Base-by-base conservation (phyloP, 2,329 filamentous ascomycete genomes). In the Rhexocercosporidium sp. region DNA sequence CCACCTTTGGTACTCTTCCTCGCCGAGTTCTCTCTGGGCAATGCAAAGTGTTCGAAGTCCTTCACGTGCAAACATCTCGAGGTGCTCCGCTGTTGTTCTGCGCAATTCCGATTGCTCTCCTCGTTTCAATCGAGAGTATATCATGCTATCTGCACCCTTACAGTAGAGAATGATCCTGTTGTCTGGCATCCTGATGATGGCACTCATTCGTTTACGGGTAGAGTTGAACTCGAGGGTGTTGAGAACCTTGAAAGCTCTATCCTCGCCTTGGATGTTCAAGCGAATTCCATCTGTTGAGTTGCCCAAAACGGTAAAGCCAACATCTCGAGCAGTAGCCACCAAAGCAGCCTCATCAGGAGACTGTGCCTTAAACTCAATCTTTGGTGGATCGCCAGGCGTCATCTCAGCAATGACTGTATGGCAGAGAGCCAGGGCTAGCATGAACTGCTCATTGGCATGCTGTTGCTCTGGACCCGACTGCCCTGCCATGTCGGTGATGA, bases 141-240 rank as follows among this genome's bases (percentile, higher is more conserved):
- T 98, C 75, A 98, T 92, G 75, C 93, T 97, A 78, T 99, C 96
- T 39, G 96, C 96, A 71, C 96, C 96, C 81, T 99, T 99, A 84
- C 96, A 99, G 80, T 96, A 97, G 0, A 99, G 85, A 64, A 96
- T 85, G 69, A 99, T 97, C 66, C 86, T 90, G 47, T 92, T 91
- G 78, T 98, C 89, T 0, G 96, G 95, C 94, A 98, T 97, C 66
- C 92, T 88, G 60, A 99, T 90, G 72, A 99, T 97, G 1, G 94
- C 93, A 80, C 94, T 98, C 96, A 99, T 99, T 72, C 96, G 89
- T 82, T 99, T 99, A 75, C 96, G 88, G 51, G 91, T 94, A 0
- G 95, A 98, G 78, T 98, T 98, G 83, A 99, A 99, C 78, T 99
- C 96, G 44, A 99, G 90, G 0, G 92, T 97, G 79, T 97, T 98